Base-by-base conservation (phyloP, 2,329 filamentous ascomycete genomes). In the Camillea tinctor region DNA sequence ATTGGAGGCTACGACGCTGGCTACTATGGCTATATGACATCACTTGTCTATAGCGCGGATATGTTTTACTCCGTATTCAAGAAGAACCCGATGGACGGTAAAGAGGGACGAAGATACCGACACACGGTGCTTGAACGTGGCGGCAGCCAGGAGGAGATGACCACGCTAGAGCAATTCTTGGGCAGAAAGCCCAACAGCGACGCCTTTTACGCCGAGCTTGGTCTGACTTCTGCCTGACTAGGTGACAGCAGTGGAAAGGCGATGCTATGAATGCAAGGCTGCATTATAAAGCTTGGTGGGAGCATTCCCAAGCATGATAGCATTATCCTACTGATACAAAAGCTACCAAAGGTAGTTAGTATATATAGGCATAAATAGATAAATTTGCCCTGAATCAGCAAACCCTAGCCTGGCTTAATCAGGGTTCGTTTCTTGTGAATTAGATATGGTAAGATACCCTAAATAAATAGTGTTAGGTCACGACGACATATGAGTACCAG, bases 41-140 rank as follows among this genome's bases (percentile, higher is more conserved):
- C 88, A 1, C 85, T 92, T 73, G 92, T 95, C 19, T 95, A 93
- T 77, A 91, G 88, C 21, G 84, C 89, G 23, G 91, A 96, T 75
- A 94, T 96, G 90, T 96, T 94, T 80, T 87, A 91, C 76, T 84
- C 84, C 0, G 88, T 90, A 52, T 95, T 95, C 78, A 88, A 89
- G 78, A 80, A 84, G 67, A 81, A 93, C 72, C 91, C 91, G 0
- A 93, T 94, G 90, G 85, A 93, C 73, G 82, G 81, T 30, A 84
- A 83, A 65, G 86, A 92, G 72, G 91, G 91, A 1, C 81, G 91
- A 15, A 78, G 90, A 60, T 95, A 94, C 77, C 83, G 91, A 57
- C 88, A 92, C 74, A 90, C 86, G 0, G 90, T 95, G 21, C 79
- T 95, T 4, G 89, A 93, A 77, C 86, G 85, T 65, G 91, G 91